Conservation (phyloP, 176 grass and related monocot genomes). For the Avena insularis region DNA sequence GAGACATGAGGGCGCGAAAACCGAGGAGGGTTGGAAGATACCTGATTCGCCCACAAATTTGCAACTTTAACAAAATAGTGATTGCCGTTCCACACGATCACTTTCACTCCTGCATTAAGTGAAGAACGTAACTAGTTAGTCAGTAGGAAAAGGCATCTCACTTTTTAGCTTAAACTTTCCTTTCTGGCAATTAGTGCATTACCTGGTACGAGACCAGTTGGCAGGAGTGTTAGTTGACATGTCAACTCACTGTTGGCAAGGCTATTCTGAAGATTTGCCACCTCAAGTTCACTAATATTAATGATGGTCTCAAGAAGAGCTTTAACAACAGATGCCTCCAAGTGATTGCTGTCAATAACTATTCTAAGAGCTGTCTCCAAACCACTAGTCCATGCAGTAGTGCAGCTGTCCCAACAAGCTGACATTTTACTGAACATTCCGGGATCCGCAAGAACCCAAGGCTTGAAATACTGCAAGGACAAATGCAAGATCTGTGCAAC, state of each 20-base stretch:
- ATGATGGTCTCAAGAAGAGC: slow-evolving; percentile 54
- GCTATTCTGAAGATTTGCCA: slow-evolving; percentile 17
- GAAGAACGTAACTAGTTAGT: slow-evolving; percentile 28
- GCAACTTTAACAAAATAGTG: slow-evolving; percentile 60
- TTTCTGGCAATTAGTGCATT: slow-evolving; percentile 17
- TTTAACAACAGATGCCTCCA: slow-evolving; percentile 47
- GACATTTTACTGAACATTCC: slow-evolving; percentile 53
- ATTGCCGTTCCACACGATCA: slow-evolving; percentile 55
- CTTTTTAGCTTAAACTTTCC: not conserved
- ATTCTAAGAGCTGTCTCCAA: slow-evolving; percentile 51
- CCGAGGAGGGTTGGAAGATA: slow-evolving; percentile 51
- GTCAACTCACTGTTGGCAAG: not conserved
- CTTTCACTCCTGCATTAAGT: slow-evolving; percentile 48
- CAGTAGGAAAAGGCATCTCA: not conserved
- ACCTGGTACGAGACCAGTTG: slow-evolving; percentile 50
- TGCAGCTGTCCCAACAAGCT: slow-evolving; percentile 53
- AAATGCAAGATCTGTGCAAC: slow-evolving; percentile 53
- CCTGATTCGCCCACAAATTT: slow-evolving; percentile 69
- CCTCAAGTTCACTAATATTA: slow-evolving; percentile 46
- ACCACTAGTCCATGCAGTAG: slow-evolving; percentile 50
- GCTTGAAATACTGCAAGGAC: slow-evolving; percentile 56
- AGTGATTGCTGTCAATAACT: slow-evolving; percentile 4
- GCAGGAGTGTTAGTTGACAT: slow-evolving; percentile 55
- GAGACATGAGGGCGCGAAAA: not conserved
- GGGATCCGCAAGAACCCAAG: slow-evolving; percentile 62